phyloP scores from a whole-genome alignment of 345 rosid genomes.

The Citrus reticulata region DNA sequence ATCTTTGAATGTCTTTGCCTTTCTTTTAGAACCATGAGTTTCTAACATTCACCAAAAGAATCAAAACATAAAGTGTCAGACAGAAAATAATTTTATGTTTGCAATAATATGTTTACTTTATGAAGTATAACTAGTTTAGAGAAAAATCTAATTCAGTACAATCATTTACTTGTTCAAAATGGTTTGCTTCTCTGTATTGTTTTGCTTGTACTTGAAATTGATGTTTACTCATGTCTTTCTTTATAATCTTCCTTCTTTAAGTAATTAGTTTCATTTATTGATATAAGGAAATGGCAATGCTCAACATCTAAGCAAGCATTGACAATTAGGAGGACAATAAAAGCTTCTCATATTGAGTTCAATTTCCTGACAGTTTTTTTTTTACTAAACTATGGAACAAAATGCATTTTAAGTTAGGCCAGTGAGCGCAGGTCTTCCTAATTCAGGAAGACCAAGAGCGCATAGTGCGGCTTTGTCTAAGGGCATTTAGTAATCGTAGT shows the following conservation, averaged over 20 bases:
- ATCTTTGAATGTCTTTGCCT: constrained; percentile 74
- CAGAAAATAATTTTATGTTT: constrained; percentile 1
- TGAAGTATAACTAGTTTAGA: neutral
- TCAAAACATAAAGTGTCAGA: constrained; percentile 12
- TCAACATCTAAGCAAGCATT: neutral
- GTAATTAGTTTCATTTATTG: neutral
- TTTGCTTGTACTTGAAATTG: neutral
- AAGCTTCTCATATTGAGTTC: neutral
- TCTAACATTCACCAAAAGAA: constrained; percentile 20
- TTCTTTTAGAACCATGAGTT: constrained; percentile 59
- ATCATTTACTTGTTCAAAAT: neutral
- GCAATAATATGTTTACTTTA: constrained; percentile 2
- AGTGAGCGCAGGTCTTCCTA: too few relatives aligned
- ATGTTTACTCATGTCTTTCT: neutral
- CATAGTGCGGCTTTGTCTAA: too few relatives aligned
- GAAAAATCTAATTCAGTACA: neutral
- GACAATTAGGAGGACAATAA: neutral
- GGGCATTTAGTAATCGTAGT: too few relatives aligned
- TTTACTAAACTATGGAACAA: neutral
- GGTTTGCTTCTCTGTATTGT: neutral
- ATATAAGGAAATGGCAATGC: neutral
- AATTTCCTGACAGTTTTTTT: neutral
- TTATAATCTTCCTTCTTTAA: neutral
- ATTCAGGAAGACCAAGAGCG: too few relatives aligned
- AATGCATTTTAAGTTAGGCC: neutral